Conservation (phyloP, 441 rosid genomes). For the Gossypium trilobum region DNA sequence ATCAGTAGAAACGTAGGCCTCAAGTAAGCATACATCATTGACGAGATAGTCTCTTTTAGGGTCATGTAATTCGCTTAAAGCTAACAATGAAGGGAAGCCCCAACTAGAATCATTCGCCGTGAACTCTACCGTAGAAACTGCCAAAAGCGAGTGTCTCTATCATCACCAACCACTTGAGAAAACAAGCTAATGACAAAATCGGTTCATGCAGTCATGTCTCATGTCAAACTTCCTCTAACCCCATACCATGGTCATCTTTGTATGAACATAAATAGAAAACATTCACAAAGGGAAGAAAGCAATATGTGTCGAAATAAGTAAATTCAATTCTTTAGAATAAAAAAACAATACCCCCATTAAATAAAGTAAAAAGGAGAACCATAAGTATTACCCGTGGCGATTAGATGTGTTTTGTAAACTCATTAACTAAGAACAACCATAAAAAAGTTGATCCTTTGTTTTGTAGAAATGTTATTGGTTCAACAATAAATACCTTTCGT, state of each 20-base stretch:
- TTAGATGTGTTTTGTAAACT: too few relatives aligned
- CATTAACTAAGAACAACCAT: too few relatives aligned
- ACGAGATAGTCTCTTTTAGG: background rate
- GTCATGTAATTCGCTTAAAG: background rate
- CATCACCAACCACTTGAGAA: background rate
- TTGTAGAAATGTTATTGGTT: background rate
- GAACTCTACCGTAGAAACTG: background rate
- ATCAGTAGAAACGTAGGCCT: background rate
- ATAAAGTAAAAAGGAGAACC: too few relatives aligned
- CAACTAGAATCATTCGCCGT: too few relatives aligned
- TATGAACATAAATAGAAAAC: background rate
- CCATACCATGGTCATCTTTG: too few relatives aligned
- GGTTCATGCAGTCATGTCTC: background rate
- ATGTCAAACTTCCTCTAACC: background rate
- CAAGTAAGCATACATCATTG: constrained; percentile 1
- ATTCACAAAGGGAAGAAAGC: too few relatives aligned
- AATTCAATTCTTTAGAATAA: too few relatives aligned
- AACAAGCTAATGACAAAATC: background rate
- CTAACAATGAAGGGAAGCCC: background rate
- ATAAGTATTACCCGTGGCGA: too few relatives aligned
- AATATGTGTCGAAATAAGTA: too few relatives aligned
- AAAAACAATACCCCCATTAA: too few relatives aligned
- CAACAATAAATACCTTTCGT: background rate
- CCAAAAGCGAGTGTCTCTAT: background rate
- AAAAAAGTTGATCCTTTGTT: too few relatives aligned